Base-by-base conservation (phyloP, 1,139 yeast genomes). In the Candida glucosophila region DNA sequence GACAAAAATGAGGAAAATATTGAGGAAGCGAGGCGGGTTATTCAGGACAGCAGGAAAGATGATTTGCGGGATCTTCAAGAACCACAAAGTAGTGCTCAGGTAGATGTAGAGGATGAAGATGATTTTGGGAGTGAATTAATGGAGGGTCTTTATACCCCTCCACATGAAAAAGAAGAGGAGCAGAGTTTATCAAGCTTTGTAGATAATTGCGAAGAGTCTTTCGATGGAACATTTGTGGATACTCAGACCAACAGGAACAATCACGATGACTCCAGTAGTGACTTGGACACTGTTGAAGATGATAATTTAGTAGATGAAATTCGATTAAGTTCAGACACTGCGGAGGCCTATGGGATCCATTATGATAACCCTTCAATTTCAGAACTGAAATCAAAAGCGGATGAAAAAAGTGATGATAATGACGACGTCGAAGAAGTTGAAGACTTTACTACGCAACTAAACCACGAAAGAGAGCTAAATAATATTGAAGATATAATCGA, bases 381-480 rank as follows among this genome's bases (percentile, higher is more conserved):
- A 3, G 33, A 35, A 9, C 25, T 13, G 11, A 32, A 29, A 10
- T 26, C 22, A 6, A 41, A 34, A n/a, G 31, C 32, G n/a, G 27
- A 26, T 6, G 37, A 31, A 9, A 24, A 28, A 7, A 33, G 34
- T 15, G 44, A 37, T 12, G 41, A 34, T 9, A 48, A 41, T 11
- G 57, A 47, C 10, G 56, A 41, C 4, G 48, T 48, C 4, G 57
- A 47, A 17, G 55, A 47, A 24, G 44, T 42, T 17, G 52, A 41
- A 13, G 59, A 41, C 16, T 52, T 55, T 29, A 50, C 61, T 8
- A 58, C 67, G 1, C 70, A 62, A 31, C 43, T 62, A 22, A 62
- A 63, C 29, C 61, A 60, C 24, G 69, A 62, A 32, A 40, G 70
- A 21, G 71, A 64, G 33, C 33, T 59, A 5, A 49, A 41, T 17